phyloP scores from a whole-genome alignment of 257 asterid species.

The Galeopsis tetrahit region DNA sequence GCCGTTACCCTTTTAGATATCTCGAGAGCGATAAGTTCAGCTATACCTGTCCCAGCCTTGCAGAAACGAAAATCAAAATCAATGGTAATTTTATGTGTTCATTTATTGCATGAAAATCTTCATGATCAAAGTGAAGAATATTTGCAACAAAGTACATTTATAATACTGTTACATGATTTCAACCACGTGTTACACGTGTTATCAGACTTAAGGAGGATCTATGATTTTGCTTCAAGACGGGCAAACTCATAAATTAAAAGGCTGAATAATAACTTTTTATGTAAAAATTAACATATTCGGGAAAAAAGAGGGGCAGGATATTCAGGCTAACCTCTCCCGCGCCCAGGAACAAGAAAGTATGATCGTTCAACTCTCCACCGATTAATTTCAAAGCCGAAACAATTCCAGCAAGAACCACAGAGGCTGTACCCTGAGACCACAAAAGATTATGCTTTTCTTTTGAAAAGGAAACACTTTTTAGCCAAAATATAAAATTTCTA shows the following conservation, averaged over 20 bases:
- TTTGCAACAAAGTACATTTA: background rate
- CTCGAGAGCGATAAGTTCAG: slow-evolving; percentile 93
- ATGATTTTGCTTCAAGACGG: background rate
- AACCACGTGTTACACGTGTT: background rate
- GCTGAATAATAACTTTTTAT: no score
- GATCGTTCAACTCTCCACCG: slow-evolving; percentile 80
- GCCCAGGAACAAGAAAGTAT: slow-evolving; percentile 92
- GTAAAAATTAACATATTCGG: background rate
- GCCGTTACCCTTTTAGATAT: slow-evolving; percentile 63
- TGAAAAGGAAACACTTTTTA: background rate
- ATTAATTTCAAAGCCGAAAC: slow-evolving; percentile 67
- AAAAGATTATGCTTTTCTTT: slow-evolving; percentile 16
- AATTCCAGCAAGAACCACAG: slow-evolving; percentile 89
- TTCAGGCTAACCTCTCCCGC: slow-evolving; percentile 82
- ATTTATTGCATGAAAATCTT: background rate
- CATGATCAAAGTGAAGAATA: background rate
- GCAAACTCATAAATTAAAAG: background rate
- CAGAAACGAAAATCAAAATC: slow-evolving; percentile 28
- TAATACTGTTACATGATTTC: background rate
- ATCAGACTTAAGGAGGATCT: background rate
- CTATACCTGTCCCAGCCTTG: slow-evolving; percentile 98
- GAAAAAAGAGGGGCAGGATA: slow-evolving; percentile 11
- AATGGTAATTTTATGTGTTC: background rate
- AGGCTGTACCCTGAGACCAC: slow-evolving; percentile 79
- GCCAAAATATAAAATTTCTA: background rate